Evolutionary conservation across 2,329 filamentous ascomycete genomes (phyloP).

Genomic region (Talaromyces marneffei): DNA sequence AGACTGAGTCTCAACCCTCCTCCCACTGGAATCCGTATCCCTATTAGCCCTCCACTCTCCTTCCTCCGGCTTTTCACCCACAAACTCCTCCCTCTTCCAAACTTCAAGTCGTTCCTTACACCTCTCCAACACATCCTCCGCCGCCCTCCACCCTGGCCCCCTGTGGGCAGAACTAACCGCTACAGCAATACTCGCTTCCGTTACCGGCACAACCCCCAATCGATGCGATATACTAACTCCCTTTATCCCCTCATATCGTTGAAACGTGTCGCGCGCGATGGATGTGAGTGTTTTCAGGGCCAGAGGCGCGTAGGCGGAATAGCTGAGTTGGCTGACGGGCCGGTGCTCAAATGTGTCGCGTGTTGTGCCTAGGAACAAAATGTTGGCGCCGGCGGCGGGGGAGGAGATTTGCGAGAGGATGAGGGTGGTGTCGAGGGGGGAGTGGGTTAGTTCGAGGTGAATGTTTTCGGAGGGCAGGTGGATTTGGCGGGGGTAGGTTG

Average conservation of each 20-base stretch:
- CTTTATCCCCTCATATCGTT: constrained; percentile 54
- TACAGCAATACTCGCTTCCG: constrained; percentile 90
- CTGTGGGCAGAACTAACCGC: constrained; percentile 79
- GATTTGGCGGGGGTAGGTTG: constrained; percentile 36
- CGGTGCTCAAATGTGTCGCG: constrained; percentile 39
- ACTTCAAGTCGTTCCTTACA: constrained; percentile 87
- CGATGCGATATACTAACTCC: constrained; percentile 78
- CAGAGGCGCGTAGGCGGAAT: constrained; percentile 39
- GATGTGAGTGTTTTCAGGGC: constrained; percentile 36
- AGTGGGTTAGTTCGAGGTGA: constrained; percentile 40
- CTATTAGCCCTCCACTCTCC: constrained; percentile 80
- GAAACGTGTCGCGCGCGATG: constrained; percentile 44
- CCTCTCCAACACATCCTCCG: constrained; percentile 80
- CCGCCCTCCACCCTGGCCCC: constrained; percentile 77
- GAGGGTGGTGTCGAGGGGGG: constrained; percentile 30
- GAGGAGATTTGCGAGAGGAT: constrained; percentile 35
- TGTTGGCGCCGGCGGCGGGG: constrained; percentile 40
- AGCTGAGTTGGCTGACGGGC: constrained; percentile 40
- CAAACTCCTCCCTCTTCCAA: constrained; percentile 91
- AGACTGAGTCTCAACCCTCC: not conserved
- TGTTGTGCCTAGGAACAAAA: constrained; percentile 44
- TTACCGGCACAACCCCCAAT: constrained; percentile 76
- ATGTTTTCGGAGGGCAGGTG: constrained; percentile 30
- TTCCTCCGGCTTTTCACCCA: constrained; percentile 58
- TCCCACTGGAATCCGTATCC: constrained; percentile 57